These are phyloP conservation scores for Quercus wislizeni DNA, from an alignment of 306 rosid genomes.

Conservation along the genomic window DNA sequence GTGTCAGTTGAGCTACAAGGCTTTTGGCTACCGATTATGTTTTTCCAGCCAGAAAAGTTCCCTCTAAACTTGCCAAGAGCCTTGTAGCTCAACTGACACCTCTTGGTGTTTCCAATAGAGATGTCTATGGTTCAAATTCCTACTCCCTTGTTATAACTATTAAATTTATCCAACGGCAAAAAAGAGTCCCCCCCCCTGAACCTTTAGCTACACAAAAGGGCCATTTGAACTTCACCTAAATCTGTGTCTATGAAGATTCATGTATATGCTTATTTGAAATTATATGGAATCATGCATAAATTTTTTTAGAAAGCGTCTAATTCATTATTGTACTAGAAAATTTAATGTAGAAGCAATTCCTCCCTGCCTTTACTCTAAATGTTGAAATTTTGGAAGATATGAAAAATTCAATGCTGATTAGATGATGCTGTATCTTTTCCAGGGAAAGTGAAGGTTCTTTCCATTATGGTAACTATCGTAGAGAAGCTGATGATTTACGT, in stretches of 20 bases:
- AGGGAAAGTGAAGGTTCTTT: constrained; percentile 93
- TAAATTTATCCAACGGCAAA: too few species aligned
- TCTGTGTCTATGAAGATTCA: too few species aligned
- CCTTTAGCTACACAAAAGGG: not conserved
- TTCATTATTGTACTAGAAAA: not conserved
- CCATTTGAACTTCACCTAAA: not conserved
- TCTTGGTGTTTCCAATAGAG: too few species aligned
- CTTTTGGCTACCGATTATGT: too few species aligned
- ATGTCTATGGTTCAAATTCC: too few species aligned
- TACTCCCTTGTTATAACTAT: too few species aligned
- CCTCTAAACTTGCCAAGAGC: not conserved
- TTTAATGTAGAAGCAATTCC: constrained; percentile 9
- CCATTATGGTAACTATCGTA: constrained; percentile 76
- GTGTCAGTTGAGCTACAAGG: too few species aligned
- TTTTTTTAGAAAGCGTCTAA: not conserved
- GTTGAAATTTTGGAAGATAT: not conserved
- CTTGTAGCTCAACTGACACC: too few species aligned
- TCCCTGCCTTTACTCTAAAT: not conserved
- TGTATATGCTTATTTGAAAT: too few species aligned
- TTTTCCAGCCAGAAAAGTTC: not conserved
- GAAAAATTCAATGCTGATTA: not conserved
- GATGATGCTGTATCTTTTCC: constrained; percentile 23
- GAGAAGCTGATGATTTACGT: constrained; percentile 77
- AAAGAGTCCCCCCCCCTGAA: not conserved
- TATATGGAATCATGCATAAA: too few species aligned